Base-by-base conservation (phyloP, 139 green algal genomes). In the Axilococcus clingmanii region DNA sequence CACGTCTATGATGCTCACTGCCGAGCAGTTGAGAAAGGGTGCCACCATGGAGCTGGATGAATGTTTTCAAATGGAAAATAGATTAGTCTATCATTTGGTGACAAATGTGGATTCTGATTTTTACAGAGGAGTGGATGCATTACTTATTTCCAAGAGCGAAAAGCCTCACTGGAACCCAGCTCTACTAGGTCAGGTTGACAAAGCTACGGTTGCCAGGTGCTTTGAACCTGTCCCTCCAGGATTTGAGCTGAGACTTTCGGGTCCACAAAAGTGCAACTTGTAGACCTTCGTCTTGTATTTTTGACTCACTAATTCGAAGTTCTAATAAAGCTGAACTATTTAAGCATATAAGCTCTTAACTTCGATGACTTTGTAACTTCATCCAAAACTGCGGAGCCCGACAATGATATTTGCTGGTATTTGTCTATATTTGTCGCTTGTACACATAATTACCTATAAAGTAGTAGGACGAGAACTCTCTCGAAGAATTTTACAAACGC, bases 131-230 rank as follows among this genome's bases (percentile, higher is more conserved):
- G 82, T 94, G 27, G 24, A 59, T 15, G 81, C 85, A 11, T 49
- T 67, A 31, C 74, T 95, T 12, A 80, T 94, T 12, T 71, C 85
- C 47, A 85, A 80, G 60, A 68, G 60, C 53, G 68, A 68, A 41
- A 56, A 37, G 40, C 75, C 86, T 7, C 17, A 12, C 0, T 94
- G 86, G 86, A 56, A 54, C 38, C 80, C 76, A 36, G 31, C 61
- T 28, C 65, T 23, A 41, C 29, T 76, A 2, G 49, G 61, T 1
- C 23, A 88, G 27, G 78, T 86, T 34, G 36, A 33, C 8, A 19
- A 31, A 29, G 25, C 20, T 12, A 29, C 24, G 23, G 30, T 43
- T n/a, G 23, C 20, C 14, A 8, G 22, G 19, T 25, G n/a, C 7
- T 56, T 56, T 50, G 7, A 40, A 19, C 38, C 31, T 17, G 40